These are phyloP conservation scores for Cladosporium sphaerospermum DNA, from an alignment of 2,329 filamentous ascomycete genomes.

Conservation along the genomic window DNA sequence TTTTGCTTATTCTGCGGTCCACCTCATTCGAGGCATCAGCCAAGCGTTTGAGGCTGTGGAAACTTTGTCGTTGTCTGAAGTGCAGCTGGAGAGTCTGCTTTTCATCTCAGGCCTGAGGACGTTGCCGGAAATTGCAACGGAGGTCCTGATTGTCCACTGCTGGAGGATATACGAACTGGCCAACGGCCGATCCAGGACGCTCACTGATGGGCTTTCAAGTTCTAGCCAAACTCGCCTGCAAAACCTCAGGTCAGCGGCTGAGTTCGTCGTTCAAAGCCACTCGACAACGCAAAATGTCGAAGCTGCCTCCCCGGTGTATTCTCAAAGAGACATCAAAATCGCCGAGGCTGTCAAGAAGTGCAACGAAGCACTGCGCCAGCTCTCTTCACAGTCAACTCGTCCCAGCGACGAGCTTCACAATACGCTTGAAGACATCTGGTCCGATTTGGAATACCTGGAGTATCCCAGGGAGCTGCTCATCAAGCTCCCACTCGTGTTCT, in stretches of 20 bases:
- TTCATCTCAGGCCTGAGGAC: constrained; percentile 33
- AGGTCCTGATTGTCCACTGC: constrained; percentile 30
- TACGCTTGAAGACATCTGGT: constrained; percentile 36
- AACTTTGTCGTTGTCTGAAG: constrained; percentile 16
- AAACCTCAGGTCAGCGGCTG: background rate
- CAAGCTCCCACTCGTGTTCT: constrained; percentile 31
- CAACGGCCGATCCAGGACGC: background rate
- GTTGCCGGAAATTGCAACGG: constrained; percentile 39
- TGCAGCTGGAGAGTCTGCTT: constrained; percentile 31
- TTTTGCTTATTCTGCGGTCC: constrained; percentile 38
- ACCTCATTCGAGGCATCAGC: constrained; percentile 38
- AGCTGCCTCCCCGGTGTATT: constrained; percentile 11
- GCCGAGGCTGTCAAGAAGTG: constrained; percentile 20
- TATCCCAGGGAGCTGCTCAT: constrained; percentile 37
- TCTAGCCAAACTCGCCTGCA: background rate
- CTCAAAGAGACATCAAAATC: constrained; percentile 23
- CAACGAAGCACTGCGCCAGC: constrained; percentile 8
- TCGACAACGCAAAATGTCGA: background rate
- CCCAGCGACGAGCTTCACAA: background rate
- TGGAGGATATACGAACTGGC: constrained; percentile 20
- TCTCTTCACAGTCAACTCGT: background rate
- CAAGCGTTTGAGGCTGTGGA: constrained; percentile 24
- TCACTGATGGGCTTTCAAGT: background rate
- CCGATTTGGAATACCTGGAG: constrained; percentile 43
- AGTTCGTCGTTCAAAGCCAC: background rate